These are phyloP conservation scores for Lodderomyces margitis DNA, from an alignment of 1,139 yeast species.

Conservation along the genomic window DNA sequence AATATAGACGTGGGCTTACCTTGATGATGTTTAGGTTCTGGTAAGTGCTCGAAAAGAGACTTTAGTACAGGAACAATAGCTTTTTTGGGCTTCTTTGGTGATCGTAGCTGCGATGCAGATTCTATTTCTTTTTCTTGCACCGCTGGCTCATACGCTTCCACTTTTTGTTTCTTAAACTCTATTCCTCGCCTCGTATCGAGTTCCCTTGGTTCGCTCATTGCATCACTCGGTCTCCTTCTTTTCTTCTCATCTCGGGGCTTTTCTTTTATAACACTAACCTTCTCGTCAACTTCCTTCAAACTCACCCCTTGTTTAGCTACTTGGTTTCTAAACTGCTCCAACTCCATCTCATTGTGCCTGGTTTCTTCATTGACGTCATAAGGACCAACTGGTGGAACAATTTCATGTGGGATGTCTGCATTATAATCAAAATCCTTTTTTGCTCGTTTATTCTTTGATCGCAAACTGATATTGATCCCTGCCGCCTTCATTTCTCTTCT, in stretches of 20 bases:
- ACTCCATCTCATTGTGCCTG: slow-evolving; percentile 34
- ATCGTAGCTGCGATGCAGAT: not conserved
- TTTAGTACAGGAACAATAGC: slow-evolving; percentile 18
- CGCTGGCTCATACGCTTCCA: slow-evolving; percentile 17
- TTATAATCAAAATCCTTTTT: slow-evolving; percentile 73
- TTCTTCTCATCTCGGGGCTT: slow-evolving; percentile 23
- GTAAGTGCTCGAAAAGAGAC: slow-evolving; percentile 22
- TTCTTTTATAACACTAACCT: slow-evolving; percentile 27
- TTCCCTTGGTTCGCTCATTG: slow-evolving; percentile 13
- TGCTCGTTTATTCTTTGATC: slow-evolving; percentile 48
- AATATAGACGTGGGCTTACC: slow-evolving; percentile 28
- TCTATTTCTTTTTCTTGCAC: slow-evolving; percentile 10
- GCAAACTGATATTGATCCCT: slow-evolving; percentile 62
- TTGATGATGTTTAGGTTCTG: slow-evolving; percentile 26
- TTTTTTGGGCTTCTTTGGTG: slow-evolving; percentile 15
- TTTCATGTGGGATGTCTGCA: slow-evolving; percentile 80
- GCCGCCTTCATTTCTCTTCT: slow-evolving; percentile 85
- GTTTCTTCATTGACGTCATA: slow-evolving; percentile 68
- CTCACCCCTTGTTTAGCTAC: slow-evolving; percentile 51
- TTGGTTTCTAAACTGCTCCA: slow-evolving; percentile 41
- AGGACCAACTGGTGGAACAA: slow-evolving; percentile 64
- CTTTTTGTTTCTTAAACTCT: slow-evolving; percentile 12
- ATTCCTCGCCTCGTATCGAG: not conserved
- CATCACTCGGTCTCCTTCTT: slow-evolving; percentile 14
- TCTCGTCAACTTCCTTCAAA: slow-evolving; percentile 37